phyloP scores from a whole-genome alignment of 805 yeast species.

The Huiozyma sinensis region DNA sequence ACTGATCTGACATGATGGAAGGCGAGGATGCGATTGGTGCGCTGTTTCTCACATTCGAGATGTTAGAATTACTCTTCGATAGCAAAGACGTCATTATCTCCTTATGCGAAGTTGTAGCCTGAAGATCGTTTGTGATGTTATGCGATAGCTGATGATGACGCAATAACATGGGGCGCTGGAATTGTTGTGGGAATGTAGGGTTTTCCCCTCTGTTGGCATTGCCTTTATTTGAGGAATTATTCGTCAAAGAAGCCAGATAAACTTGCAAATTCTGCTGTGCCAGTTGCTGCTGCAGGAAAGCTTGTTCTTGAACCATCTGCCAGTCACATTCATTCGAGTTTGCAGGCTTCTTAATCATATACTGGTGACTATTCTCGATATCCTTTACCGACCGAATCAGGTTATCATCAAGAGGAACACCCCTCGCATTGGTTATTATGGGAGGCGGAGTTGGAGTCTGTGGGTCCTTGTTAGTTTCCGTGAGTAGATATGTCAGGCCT shows the following conservation, averaged over 20 bases:
- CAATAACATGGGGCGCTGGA: not conserved
- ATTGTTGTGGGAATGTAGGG: not conserved
- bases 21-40: not conserved
- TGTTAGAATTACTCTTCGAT: not conserved
- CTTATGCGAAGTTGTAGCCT: not conserved
- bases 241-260: slow-evolving; percentile 18
- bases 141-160: not conserved
- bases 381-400: not conserved
- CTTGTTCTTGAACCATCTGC: slow-evolving; percentile 26
- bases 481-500: slow-evolving; percentile 40
- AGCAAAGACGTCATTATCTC: not conserved
- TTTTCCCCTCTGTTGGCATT: not conserved
- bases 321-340: slow-evolving; percentile 24
- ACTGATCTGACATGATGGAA: not conserved
- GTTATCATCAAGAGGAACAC: not conserved
- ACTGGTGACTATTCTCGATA: slow-evolving; percentile 4
- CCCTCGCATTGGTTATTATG: not conserved
- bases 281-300: slow-evolving; percentile 24
- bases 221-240: not conserved
- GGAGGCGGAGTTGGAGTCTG: not conserved
- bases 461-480: slow-evolving; percentile 26
- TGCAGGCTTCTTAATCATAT: slow-evolving; percentile 24
- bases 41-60: not conserved
- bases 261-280: slow-evolving; percentile 28
- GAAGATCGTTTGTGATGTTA: not conserved